A percentile compares a stretch with the other conserved stretches of the same genome.
Evolutionary conservation across 768 basidiomycete genomes (phyloP).

Genomic region (Lepiota venenata): DNA sequence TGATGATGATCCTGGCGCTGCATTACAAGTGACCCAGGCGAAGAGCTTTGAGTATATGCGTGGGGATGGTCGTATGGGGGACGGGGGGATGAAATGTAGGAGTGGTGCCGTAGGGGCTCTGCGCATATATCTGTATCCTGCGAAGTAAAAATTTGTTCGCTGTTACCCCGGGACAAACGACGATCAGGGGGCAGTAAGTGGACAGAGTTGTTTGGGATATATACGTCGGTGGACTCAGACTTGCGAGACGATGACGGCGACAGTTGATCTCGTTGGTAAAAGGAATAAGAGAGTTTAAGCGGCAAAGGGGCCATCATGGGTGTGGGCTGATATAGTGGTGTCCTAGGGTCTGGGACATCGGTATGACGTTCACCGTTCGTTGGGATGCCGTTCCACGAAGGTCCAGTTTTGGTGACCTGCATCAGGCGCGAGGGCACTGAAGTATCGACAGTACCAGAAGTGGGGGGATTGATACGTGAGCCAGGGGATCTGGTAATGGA

Average conservation of each 20-base stretch:
- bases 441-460: slow-evolving; percentile 54
- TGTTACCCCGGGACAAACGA: slow-evolving; percentile 43
- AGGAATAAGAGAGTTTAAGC: slow-evolving; percentile 43
- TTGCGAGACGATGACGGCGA: slow-evolving; percentile 40
- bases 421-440: slow-evolving; percentile 42
- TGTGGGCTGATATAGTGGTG: slow-evolving; percentile 42
- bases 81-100: slow-evolving; percentile 50
- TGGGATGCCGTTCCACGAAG: slow-evolving; percentile 52
- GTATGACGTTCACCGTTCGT: slow-evolving; percentile 40
- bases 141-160: slow-evolving; percentile 41
- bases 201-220: slow-evolving; percentile 33
- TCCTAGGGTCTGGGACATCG: slow-evolving; percentile 35
- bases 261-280: slow-evolving; percentile 34
- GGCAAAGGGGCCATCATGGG: slow-evolving; percentile 46
- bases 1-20: slow-evolving; percentile 34
- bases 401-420: slow-evolving; percentile 44
- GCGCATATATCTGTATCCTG: slow-evolving; percentile 21
- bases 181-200: slow-evolving; percentile 52
- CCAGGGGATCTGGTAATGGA: slow-evolving; percentile 42
- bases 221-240: slow-evolving; percentile 38
- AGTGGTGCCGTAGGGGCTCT: slow-evolving; percentile 40
- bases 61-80: slow-evolving; percentile 34
- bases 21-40: slow-evolving; percentile 30
- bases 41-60: slow-evolving; percentile 38
- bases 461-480: slow-evolving; percentile 63